Base-by-base conservation (phyloP, 2,329 filamentous ascomycete genomes). In the Aspergillus bombycis region DNA sequence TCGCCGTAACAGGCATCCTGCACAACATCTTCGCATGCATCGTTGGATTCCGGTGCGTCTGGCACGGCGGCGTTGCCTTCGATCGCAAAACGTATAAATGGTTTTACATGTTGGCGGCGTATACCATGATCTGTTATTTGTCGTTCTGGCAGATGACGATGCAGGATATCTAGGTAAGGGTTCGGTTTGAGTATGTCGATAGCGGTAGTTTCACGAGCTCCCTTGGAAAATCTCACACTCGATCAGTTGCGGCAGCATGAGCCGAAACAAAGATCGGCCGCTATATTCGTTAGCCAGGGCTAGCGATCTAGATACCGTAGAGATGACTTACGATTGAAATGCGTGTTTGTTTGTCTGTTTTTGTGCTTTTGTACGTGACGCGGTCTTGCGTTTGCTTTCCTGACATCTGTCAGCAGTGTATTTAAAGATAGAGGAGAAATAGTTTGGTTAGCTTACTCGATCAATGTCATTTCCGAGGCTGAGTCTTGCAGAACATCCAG, bases 231-330 rank as follows among this genome's bases (percentile, higher is more conserved):
- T 12, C 1, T 12, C 16, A 32, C 26, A 14, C 9, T 52, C 11
- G 28, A 45, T 64, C 19, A 63, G 23, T 64, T 62, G 12, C 64
- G 64, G 26, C 62, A 66, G 46, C 64, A 66, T 4, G 64, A 62
- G 2, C 64, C 62, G 23, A 66, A 66, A 36, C 64, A 66, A 46
- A 64, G 21, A 58, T 66, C 62, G 11, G 55, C 62, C 9, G 62
- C 62, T 65, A 6, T 16, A 36, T 19, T n/a, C 8, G 16, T 61
- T 26, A 63, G 55, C 26, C 26, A n/a, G 32, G 3, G 4, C 14
- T 21, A 30, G 26, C 23, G 38, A 34, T 10, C 23, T n/a, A 38
- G 16, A 41, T 11, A 21, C 8, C 11, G 9, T 12, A 30, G 36
- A n/a, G 7, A 57, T 10, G 21, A 52, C 61, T 50, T 60, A 63